phyloP scores from a whole-genome alignment of 2,329 filamentous ascomycete genomes.

The Verticillium klebahnii region DNA sequence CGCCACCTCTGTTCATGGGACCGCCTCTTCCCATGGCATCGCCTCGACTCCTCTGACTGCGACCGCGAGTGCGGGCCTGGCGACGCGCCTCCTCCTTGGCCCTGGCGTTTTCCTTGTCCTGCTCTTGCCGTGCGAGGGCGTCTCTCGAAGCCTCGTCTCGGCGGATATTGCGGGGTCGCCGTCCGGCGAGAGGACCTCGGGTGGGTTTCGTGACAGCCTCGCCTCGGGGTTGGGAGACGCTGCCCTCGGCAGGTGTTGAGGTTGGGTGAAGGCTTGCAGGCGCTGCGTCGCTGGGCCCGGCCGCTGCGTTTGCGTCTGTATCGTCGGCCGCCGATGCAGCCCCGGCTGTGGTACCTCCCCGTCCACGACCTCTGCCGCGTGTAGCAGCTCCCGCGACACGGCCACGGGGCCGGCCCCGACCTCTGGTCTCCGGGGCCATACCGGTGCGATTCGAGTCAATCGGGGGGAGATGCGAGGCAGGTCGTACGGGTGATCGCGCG shows the following conservation, averaged over 20 bases:
- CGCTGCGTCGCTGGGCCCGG: background rate
- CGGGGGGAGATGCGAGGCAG: background rate
- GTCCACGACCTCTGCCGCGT: constrained; percentile 10
- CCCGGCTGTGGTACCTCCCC: constrained; percentile 9
- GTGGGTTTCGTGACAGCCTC: constrained; percentile 24
- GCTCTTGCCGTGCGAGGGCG: constrained; percentile 37
- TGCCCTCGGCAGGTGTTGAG: background rate
- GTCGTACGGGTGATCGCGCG: background rate
- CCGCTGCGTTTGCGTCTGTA: background rate
- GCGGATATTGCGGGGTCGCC: constrained; percentile 42
- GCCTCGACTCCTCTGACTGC: constrained; percentile 38
- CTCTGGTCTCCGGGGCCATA: constrained; percentile 11
- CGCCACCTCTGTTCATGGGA: constrained; percentile 24
- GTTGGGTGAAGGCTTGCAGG: background rate
- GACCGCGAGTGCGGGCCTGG: constrained; percentile 14
- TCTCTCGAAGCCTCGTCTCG: constrained; percentile 47
- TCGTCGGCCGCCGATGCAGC: background rate
- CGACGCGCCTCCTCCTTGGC: constrained; percentile 14
- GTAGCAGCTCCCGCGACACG: background rate
- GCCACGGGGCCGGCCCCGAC: constrained; percentile 1
- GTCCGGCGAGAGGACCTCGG: constrained; percentile 28
- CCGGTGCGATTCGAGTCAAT: background rate
- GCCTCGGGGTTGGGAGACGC: background rate
- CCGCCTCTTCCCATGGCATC: constrained; percentile 39
- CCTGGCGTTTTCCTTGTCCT: constrained; percentile 30